These are phyloP conservation scores for Aspergillus baeticus DNA, from an alignment of 495 filamentous ascomycete species.

Conservation along the genomic window DNA sequence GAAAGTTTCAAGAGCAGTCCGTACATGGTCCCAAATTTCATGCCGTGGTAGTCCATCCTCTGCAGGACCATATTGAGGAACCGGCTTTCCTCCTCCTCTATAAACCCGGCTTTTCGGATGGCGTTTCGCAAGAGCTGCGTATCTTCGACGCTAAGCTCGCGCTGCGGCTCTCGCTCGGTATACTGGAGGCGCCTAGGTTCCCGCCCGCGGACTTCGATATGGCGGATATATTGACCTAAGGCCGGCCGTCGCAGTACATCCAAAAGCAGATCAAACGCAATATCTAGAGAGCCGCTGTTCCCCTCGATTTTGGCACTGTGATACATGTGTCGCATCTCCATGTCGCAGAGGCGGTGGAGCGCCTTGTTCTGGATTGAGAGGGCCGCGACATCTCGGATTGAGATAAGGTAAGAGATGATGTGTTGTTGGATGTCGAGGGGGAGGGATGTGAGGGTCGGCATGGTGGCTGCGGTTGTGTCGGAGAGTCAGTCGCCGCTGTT, in stretches of 20 bases:
- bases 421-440: slow-evolving; percentile 15
- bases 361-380: slow-evolving; percentile 23
- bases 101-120: too few relatives aligned
- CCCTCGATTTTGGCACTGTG: slow-evolving; percentile 13
- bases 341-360: slow-evolving; percentile 24
- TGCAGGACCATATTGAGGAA: too few relatives aligned
- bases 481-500: too few relatives aligned
- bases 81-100: too few relatives aligned
- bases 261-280: slow-evolving; percentile 6
- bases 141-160: too few relatives aligned
- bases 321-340: slow-evolving; percentile 21
- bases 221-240: slow-evolving; percentile 15
- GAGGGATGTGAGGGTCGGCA: slow-evolving; percentile 46
- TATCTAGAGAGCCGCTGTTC: slow-evolving; percentile 5
- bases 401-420: slow-evolving; percentile 19
- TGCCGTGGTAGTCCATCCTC: too few relatives aligned
- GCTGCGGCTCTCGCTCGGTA: too few relatives aligned
- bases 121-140: too few relatives aligned
- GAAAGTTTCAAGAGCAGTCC: too few relatives aligned
- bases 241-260: slow-evolving; percentile 13
- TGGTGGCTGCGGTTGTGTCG: too few relatives aligned
- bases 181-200: not conserved
- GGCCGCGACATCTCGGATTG: slow-evolving; percentile 24
- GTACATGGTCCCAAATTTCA: too few relatives aligned
- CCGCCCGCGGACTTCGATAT: slow-evolving; percentile 8